Evolutionary conservation across 805 yeast genomes (phyloP), one percentile per base, ranked within the genome.

Genomic region (Candida rishiriensis): DNA sequence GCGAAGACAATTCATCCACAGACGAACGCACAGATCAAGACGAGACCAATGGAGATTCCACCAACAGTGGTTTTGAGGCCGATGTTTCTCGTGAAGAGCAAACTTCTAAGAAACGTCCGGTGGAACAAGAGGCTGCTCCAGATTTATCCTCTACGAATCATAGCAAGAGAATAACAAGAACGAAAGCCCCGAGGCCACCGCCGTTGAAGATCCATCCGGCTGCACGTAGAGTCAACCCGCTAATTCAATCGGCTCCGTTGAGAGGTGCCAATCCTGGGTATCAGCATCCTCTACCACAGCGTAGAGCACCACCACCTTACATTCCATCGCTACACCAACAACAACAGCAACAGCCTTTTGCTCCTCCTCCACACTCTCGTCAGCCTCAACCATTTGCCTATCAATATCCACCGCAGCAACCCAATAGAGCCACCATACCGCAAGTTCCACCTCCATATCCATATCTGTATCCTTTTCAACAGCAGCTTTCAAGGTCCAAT

Each of bases 131-230:
- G 26, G 26, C 33, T 13, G 9, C 10, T 13, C 6, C 33, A 30
- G 14, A 12, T 5, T 13, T 10, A 13, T 13, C 31, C 31, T 10
- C 13, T 30, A 30, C 10, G 9, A 30, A 5, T 4, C 33, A 3
- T n/a, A 30, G 13, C 11, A 45, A 51, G 35, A 41, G 48, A 37
- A 16, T 56, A 17, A 53, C 53, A 39, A 43, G 62, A n/a, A 44
- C 50, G 14, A 49, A 45, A 35, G 52, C 54, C 2, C 62, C 33
- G 14, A 30, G 33, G 10, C 33, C 62, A 18, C 54, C 57, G 11
- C 59, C 60, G 2, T 38, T 56, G 21, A 39, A 45, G 3, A 45
- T 52, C 13, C 51, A 45, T 2, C 37, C 41, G 3, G 32, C 42
- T 2, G 32, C 44, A 18, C 26, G 36, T n/a, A 13, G 14, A 13